Evolutionary conservation across 768 basidiomycete species (phyloP), one percentile per base, ranked within the genome.

Genomic region (Pulveroboletus ravenelii): DNA sequence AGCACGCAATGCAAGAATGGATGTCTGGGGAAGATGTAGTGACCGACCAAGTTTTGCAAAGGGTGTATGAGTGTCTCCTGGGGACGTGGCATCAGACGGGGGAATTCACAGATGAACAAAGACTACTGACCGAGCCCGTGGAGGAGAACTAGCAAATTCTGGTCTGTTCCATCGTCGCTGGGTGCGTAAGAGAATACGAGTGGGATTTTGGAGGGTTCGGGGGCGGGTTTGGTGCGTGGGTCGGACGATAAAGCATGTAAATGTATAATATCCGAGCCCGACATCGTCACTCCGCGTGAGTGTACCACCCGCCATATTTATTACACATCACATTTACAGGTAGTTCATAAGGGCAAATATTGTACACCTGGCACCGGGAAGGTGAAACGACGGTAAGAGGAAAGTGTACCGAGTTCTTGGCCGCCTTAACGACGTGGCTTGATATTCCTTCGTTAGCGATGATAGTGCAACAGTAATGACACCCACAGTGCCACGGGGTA

Each of bases 1-100:
- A 3, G 86, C 93, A 42, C 87, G 81, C 10, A 95, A 63, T 1
- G 89, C 78, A n/a, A 95, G 78, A 2, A 81, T 75, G 3, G 92
- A 90, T 0, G 93, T 95, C 64, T 94, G 92, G 0, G 93, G 93
- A n/a, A 96, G 78, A 56, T 81, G 87, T 41, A 96, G 68, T 10
- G 79, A 78, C 18, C 73, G 74, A 10, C 83, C 91, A 6, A 96
- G 79, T 47, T 82, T 81, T 30, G 76, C 72, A 64, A 96, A 95
- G 2, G 91, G 89, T 3, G 71, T 41, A 52, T 86, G 82, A 0
- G 85, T 91, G 68, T 95, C 93, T 23, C 93, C 93, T 93, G 55
- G 32, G 25, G 27, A 23, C 12, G 25, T 35, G 2, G 25, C 3
- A 23, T 54, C 27, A n/a, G 29, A 34, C 1, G 20, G 20, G 20